Evolutionary conservation across 2,329 filamentous ascomycete genomes (phyloP).

Genomic region (Lithohypha guttulata): DNA sequence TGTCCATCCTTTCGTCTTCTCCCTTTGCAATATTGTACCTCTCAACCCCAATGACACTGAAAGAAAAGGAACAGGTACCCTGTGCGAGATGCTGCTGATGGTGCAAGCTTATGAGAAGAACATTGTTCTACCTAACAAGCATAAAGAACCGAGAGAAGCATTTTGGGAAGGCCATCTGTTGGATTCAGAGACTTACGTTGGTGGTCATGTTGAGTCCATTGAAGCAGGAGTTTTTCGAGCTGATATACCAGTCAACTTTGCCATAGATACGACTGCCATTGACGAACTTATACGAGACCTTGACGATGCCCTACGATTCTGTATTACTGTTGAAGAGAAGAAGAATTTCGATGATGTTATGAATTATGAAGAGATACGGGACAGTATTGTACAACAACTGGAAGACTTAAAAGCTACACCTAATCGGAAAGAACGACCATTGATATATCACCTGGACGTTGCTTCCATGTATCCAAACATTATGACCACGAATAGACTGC

Average conservation of each 20-base stretch:
- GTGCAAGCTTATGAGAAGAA: conserved; percentile 88
- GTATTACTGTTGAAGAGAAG: conserved; percentile 72
- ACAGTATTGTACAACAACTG: conserved; percentile 64
- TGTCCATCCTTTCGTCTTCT: conserved; percentile 99
- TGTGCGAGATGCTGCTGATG: conserved; percentile 99
- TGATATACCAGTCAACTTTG: conserved; percentile 91
- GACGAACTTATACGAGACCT: conserved; percentile 81
- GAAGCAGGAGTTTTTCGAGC: conserved; percentile 94
- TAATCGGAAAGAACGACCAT: conserved; percentile 70
- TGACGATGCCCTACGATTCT: conserved; percentile 81
- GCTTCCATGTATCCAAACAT: conserved; percentile 99
- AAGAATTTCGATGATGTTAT: conserved; percentile 67
- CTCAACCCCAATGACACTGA: conserved; percentile 85
- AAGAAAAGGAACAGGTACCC: conserved; percentile 89
- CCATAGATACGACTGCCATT: conserved; percentile 75
- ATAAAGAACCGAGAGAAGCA: conserved; percentile 76
- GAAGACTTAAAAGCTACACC: conserved; percentile 67
- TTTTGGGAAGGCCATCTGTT: conserved; percentile 96
- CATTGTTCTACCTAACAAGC: conserved; percentile 93
- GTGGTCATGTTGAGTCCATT: conserved; percentile 97
- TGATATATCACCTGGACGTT: conserved; percentile 97
- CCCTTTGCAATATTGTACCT: conserved; percentile 89
- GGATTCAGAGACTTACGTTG: conserved; percentile 95
- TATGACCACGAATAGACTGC: conserved; percentile 96
- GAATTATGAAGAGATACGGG: conserved; percentile 76